Conservation (phyloP, 805 yeast species). For the Starmerella stigmatis region DNA sequence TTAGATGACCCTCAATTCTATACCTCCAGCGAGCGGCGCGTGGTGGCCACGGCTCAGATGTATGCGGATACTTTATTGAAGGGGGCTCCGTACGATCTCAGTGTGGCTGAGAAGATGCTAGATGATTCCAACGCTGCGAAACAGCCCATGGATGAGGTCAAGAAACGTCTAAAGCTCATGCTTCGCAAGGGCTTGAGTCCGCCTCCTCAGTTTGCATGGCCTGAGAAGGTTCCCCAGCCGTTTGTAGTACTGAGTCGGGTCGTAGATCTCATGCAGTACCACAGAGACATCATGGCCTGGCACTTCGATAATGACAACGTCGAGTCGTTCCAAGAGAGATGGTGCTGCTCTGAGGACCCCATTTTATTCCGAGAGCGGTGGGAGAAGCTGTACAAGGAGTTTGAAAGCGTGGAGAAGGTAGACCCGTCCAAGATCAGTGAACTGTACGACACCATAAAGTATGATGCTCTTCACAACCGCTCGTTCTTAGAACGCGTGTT, state of each 20-base stretch:
- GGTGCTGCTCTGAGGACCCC: slow-evolving; percentile 98
- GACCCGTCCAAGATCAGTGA: slow-evolving; percentile 97
- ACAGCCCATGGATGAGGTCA: slow-evolving; percentile 93
- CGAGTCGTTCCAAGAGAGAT: slow-evolving; percentile 54
- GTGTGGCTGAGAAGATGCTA: slow-evolving; percentile 75
- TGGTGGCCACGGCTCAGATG: slow-evolving; percentile 79
- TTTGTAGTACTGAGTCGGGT: slow-evolving; percentile 87
- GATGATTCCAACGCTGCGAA: slow-evolving; percentile 98
- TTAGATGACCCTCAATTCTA: slow-evolving; percentile 75
- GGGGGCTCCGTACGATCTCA: slow-evolving; percentile 68
- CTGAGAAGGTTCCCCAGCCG: slow-evolving; percentile 96
- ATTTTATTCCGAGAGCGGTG: slow-evolving; percentile 83
- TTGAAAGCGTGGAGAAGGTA: slow-evolving; percentile 83
- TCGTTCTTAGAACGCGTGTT: slow-evolving; percentile 77
- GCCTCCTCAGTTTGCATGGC: slow-evolving; percentile 98
- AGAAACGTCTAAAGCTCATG: slow-evolving; percentile 88
- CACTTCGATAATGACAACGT: slow-evolving; percentile 64
- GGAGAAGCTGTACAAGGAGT: slow-evolving; percentile 92
- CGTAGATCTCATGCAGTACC: slow-evolving; percentile 90
- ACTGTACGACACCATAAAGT: slow-evolving; percentile 95
- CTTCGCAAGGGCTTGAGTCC: slow-evolving; percentile 93
- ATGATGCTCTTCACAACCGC: slow-evolving; percentile 92
- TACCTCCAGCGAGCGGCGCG: slow-evolving; percentile 92
- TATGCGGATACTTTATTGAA: slow-evolving; percentile 69
- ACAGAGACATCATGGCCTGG: slow-evolving; percentile 68